Conservation (phyloP, 257 asterid species). For the Cordia subcordata region DNA sequence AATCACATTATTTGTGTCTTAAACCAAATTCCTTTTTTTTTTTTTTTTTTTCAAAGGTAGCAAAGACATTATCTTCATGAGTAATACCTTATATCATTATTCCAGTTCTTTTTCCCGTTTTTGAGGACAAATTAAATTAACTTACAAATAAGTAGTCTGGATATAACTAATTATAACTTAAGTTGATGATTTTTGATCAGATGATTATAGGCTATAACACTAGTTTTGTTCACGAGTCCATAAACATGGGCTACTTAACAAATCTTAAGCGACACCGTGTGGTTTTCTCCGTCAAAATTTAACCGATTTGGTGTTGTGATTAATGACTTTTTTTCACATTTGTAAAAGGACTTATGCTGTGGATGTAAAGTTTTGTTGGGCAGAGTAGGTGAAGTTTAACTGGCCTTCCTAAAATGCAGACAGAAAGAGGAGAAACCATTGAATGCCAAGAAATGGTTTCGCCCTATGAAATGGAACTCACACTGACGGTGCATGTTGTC, state of each 20-base stretch:
- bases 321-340: background rate
- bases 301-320: background rate
- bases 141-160: background rate
- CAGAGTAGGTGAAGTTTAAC: background rate
- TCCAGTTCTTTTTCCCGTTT: too few species aligned
- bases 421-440: background rate
- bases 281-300: background rate
- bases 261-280: background rate
- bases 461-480: background rate
- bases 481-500: too few species aligned
- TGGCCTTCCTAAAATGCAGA: background rate
- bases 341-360: background rate
- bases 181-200: background rate
- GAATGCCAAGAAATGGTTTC: background rate
- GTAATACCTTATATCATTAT: too few species aligned
- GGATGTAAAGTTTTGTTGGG: background rate
- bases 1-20: too few species aligned
- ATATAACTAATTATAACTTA: too few species aligned
- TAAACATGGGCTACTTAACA: too few species aligned
- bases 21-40: too few species aligned
- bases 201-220: too few species aligned
- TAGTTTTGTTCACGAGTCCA: too few species aligned
- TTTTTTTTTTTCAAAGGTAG: too few species aligned
- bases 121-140: too few species aligned
- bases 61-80: too few species aligned